Conservation (phyloP, 75 land plant species). For the Sequoiadendron giganteum region DNA sequence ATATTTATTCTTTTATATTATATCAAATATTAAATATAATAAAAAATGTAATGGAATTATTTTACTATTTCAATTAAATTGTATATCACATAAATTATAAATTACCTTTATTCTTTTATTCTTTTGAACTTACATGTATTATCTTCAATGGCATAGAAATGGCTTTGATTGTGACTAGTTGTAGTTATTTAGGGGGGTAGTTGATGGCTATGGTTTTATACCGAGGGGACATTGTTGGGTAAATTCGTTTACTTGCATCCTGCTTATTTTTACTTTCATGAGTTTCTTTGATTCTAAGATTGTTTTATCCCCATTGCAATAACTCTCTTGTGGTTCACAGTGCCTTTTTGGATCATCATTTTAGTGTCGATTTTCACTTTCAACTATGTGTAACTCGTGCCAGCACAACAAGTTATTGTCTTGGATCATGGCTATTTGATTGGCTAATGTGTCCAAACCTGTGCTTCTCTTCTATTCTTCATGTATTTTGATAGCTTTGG, state of each 20-base stretch:
- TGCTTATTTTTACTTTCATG: not conserved
- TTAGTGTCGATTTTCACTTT: not conserved
- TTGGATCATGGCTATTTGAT: not conserved
- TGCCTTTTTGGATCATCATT: not conserved
- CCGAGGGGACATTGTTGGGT: not conserved
- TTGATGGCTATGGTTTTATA: not conserved
- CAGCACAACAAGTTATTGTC: too few species aligned
- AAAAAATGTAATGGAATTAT: too few species aligned
- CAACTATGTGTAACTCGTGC: not conserved
- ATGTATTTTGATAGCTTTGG: not conserved
- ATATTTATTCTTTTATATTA: too few species aligned
- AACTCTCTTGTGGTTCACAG: not conserved
- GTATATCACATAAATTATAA: too few species aligned
- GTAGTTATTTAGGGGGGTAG: not conserved
- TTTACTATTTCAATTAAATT: too few species aligned
- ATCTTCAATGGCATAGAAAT: not conserved
- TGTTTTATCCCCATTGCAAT: not conserved
- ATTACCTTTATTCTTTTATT: too few species aligned
- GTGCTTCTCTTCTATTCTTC: too few species aligned
- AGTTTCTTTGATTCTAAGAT: not conserved
- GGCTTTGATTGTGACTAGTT: not conserved
- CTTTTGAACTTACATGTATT: not conserved
- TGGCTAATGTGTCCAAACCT: not conserved
- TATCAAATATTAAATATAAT: too few species aligned
- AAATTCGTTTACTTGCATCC: not conserved